Percentiles rank a stretch among this genome's conserved stretches.
These are phyloP conservation scores for Begonia loranthoides DNA, from an alignment of 306 rosid species.

Conservation along the genomic window DNA sequence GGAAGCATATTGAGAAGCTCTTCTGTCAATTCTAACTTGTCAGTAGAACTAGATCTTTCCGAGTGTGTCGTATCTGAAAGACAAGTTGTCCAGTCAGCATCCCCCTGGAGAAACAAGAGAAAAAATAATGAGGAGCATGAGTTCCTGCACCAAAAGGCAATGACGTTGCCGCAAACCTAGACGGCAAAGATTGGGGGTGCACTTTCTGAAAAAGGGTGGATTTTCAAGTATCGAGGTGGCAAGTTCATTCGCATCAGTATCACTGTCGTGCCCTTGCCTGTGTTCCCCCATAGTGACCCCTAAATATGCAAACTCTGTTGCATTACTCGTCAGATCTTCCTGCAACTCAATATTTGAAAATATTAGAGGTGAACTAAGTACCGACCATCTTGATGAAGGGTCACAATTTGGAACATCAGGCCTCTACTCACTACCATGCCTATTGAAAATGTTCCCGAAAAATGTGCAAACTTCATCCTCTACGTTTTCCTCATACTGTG, in stretches of 20 bases:
- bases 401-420: slow-evolving; percentile 15
- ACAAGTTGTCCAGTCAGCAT: slow-evolving; percentile 17
- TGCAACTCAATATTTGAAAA: slow-evolving; percentile 6
- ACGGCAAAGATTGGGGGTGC: slow-evolving; percentile 11
- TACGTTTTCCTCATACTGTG: slow-evolving; percentile 47
- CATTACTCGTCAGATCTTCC: neutral
- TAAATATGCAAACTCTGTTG: neutral
- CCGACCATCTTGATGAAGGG: neutral
- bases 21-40: slow-evolving; percentile 6
- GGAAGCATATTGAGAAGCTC: too few species aligned
- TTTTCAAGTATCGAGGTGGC: slow-evolving; percentile 22
- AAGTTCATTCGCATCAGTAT: slow-evolving; percentile 24
- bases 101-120: slow-evolving; percentile 5
- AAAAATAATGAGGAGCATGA: slow-evolving; percentile 16
- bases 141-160: slow-evolving; percentile 12
- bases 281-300: too few species aligned
- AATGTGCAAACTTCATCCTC: slow-evolving; percentile 46
- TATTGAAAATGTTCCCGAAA: slow-evolving; percentile 49
- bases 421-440: slow-evolving; percentile 42
- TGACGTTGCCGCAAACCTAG: slow-evolving; percentile 8
- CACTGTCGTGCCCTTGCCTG: slow-evolving; percentile 6
- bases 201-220: slow-evolving; percentile 21
- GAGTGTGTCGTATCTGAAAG: slow-evolving; percentile 5
- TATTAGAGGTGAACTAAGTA: neutral
- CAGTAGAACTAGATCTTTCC: slow-evolving; percentile 15